Conservation (phyloP, 2,329 filamentous ascomycete species). For the Paracorniculantispora psalliotae region DNA sequence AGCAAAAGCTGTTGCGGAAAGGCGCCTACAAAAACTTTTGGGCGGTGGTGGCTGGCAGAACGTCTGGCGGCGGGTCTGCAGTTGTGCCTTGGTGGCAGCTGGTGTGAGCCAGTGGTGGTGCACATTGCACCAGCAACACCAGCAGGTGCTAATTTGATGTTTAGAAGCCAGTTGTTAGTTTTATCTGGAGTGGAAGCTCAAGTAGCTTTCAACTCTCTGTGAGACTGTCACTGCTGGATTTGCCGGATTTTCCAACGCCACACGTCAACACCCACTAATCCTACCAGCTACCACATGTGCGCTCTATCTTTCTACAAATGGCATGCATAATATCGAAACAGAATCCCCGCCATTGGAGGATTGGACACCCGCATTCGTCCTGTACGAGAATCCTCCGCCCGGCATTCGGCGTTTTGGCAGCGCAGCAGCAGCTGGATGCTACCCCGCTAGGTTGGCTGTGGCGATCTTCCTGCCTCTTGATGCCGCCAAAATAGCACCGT, state of each 20-base stretch:
- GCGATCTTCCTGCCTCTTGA: not conserved
- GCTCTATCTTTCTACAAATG: not conserved
- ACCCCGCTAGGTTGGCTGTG: slow-evolving; percentile 2
- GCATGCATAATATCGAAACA: not conserved
- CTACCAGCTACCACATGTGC: too few relatives aligned
- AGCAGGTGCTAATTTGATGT: too few relatives aligned
- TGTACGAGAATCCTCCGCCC: slow-evolving; percentile 1
- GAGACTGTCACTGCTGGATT: too few relatives aligned
- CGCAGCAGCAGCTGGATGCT: not conserved
- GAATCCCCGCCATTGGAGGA: not conserved
- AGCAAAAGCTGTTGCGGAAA: slow-evolving; percentile 15
- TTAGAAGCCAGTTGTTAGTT: too few relatives aligned
- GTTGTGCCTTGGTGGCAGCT: not conserved
- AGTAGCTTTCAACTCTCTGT: too few relatives aligned
- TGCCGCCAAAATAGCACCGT: not conserved
- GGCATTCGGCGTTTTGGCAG: not conserved
- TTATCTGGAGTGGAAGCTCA: too few relatives aligned
- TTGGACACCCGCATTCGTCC: not conserved
- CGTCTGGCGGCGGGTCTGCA: slow-evolving; percentile 19
- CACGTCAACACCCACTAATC: not conserved
- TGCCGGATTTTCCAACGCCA: not conserved
- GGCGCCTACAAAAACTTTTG: slow-evolving; percentile 18
- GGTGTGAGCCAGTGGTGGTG: too few relatives aligned
- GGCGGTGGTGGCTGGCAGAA: slow-evolving; percentile 22
- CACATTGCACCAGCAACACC: too few relatives aligned